These are phyloP conservation scores for Trichosanthes cucumerina DNA, from an alignment of 306 rosid genomes.

Conservation along the genomic window DNA sequence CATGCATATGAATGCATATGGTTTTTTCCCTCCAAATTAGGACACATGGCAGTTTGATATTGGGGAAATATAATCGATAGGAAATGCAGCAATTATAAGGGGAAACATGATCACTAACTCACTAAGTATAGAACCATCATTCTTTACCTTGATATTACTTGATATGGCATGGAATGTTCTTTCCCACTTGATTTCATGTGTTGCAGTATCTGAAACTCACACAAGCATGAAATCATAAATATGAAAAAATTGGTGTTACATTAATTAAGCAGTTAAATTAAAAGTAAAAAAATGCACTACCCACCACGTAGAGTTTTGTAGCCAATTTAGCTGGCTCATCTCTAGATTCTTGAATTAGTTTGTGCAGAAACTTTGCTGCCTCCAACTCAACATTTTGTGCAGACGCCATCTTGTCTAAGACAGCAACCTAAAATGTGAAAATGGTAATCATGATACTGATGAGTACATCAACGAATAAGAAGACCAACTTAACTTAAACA, in stretches of 20 bases:
- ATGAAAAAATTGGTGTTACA: not conserved
- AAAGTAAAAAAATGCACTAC: slow-evolving; percentile 8
- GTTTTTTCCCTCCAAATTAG: not conserved
- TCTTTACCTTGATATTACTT: slow-evolving; percentile 94
- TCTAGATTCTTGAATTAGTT: slow-evolving; percentile 93
- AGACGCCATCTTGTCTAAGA: slow-evolving; percentile 67
- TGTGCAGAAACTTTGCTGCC: slow-evolving; percentile 98
- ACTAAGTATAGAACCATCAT: slow-evolving; percentile 13
- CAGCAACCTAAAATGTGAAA: slow-evolving; percentile 1
- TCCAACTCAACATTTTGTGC: slow-evolving; percentile 92
- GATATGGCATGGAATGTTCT: slow-evolving; percentile 97
- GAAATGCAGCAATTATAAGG: not conserved
- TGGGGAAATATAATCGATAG: not conserved
- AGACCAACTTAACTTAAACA: not conserved
- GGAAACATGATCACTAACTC: not conserved
- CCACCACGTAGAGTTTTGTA: slow-evolving; percentile 86
- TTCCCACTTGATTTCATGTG: slow-evolving; percentile 99
- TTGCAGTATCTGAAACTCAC: slow-evolving; percentile 70
- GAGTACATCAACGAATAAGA: not conserved
- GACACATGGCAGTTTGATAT: not conserved
- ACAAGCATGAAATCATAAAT: slow-evolving; percentile 10
- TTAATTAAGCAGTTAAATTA: slow-evolving; percentile 14
- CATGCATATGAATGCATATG: not conserved
- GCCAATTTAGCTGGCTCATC: slow-evolving; percentile 98
- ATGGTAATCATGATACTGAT: not conserved